phyloP scores from a whole-genome alignment of 140 eudicot species.

The Ambrosia hybrid region DNA sequence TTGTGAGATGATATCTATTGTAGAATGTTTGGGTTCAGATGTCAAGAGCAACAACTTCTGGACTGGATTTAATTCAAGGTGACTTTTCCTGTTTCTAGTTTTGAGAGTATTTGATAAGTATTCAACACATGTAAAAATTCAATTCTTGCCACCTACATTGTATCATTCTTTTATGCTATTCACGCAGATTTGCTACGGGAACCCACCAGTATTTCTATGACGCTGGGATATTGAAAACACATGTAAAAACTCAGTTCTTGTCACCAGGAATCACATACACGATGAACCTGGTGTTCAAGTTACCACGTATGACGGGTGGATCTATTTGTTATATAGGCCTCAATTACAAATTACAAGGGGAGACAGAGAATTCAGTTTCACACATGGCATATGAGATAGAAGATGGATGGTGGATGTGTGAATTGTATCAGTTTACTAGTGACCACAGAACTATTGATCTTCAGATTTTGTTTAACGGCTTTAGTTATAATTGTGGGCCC shows the following conservation, averaged over 20 bases:
- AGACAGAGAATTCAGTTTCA: background rate
- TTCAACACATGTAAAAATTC: no score
- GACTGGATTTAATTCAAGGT: background rate
- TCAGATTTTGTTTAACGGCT: no score
- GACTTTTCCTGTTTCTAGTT: background rate
- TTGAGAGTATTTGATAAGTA: background rate
- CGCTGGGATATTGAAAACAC: no score
- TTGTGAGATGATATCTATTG: background rate
- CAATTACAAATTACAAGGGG: conserved; percentile 18
- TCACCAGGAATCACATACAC: background rate
- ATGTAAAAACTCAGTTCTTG: no score
- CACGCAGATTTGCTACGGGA: no score
- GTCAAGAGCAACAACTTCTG: no score
- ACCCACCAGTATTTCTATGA: no score
- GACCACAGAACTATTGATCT: no score
- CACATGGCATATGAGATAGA: background rate
- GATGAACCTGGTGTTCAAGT: conserved; percentile 10
- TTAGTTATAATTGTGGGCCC: background rate
- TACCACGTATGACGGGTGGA: no score
- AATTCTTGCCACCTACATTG: background rate
- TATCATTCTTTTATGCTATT: background rate
- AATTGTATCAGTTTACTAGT: background rate
- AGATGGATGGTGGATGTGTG: conserved; percentile 8
- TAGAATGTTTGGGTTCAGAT: conserved; percentile 4
- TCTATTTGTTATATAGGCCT: background rate